Conservation (phyloP, 192 early-diverging fungal genomes). For the Umbelopsis sp. region DNA sequence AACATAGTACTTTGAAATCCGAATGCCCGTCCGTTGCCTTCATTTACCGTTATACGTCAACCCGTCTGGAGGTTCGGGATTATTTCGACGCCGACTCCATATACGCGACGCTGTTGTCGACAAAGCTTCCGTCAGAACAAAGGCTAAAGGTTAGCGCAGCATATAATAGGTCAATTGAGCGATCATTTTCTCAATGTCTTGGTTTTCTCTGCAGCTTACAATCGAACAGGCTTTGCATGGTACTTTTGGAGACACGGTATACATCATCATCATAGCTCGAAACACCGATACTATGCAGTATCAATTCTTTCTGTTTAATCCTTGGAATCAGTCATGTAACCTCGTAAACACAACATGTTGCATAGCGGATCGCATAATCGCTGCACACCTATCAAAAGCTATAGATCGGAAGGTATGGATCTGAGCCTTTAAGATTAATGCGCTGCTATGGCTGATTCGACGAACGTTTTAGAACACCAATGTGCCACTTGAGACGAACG, state of each 20-base stretch:
- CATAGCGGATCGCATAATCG: neutral
- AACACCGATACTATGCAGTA: neutral
- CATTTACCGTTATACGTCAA: constrained; percentile 7
- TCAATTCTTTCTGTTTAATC: neutral
- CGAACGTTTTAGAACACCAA: too few species aligned
- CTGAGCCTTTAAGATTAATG: too few species aligned
- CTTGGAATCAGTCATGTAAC: neutral
- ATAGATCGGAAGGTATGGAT: too few species aligned
- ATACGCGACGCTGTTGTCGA: neutral
- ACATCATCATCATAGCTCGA: neutral
- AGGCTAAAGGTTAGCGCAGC: neutral
- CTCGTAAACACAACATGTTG: neutral
- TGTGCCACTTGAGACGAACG: too few species aligned
- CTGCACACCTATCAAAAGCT: neutral
- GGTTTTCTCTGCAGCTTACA: neutral
- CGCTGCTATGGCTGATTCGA: too few species aligned
- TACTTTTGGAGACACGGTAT: neutral
- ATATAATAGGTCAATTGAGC: too few species aligned
- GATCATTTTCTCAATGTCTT: too few species aligned
- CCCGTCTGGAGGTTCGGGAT: constrained; percentile 6
- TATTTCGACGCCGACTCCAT: neutral
- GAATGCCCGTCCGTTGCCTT: neutral
- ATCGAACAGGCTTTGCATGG: neutral
- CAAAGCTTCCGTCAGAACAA: neutral
- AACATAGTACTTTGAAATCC: neutral